Base-by-base conservation (phyloP, 129 eudicot genomes). In the Apium graveolens region DNA sequence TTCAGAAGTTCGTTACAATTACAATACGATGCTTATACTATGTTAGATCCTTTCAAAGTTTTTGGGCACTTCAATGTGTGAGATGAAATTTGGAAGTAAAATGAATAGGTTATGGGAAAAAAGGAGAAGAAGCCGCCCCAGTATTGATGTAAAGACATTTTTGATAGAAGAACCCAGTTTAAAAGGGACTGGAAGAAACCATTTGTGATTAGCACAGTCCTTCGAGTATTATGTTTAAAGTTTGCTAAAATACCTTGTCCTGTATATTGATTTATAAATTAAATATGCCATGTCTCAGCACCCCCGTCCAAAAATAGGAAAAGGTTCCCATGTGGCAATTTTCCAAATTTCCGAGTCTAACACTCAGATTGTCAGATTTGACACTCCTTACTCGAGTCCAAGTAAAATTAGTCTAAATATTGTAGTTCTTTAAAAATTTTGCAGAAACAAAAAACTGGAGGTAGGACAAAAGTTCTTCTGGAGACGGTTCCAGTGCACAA, bases 401-500 rank as follows among this genome's bases (percentile, higher is more conserved):
- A 51, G 62, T 16, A 26, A 26, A 60, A 60, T 60, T 31, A 38
- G 72, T 66, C 38, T 66, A 14, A 31, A 31, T 66, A 24, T 32
- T 24, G 3, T 66, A 31, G 20, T 32, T 63, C 1, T 31, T 31
- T 29, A 12, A 66, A 79, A 32, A 84, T 76, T 11, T 53, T 45
- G 10, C 76, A 96, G 97, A 96, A 96, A 85, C 97, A 96, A 89
- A 96, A 96, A 85, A 96, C 95, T 42, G 97, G 90, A 35, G 97
- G 97, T 81, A 92, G 91, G 81, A 92, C 99, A 14, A 96, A 96
- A 87, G 88, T 90, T 82, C 97, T 90, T 70, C 86, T 96, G 51
- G 99, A 96, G 90, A 92, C 99, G 1, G 97, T 96, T 46, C 97
- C 97, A 16, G 86, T 96, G 75, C 97, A 92, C 90, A 92, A 90